These are phyloP conservation scores for Phytophthora crassamura DNA, from an alignment of 352 stramenopile species.

Conservation along the genomic window DNA sequence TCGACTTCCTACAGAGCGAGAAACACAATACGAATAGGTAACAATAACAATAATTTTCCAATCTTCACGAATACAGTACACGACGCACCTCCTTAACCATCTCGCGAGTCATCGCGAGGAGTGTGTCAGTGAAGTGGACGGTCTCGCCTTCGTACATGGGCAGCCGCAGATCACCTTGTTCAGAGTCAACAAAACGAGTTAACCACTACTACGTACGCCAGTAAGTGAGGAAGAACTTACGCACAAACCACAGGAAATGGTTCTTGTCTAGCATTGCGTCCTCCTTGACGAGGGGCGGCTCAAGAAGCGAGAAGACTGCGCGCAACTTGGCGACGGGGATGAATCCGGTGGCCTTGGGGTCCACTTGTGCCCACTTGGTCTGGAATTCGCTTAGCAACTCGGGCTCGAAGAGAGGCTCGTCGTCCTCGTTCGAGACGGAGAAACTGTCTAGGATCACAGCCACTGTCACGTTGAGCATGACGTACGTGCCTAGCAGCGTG, in stretches of 20 bases:
- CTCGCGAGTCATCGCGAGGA: slow-evolving; percentile 76
- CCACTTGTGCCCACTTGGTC: slow-evolving; percentile 86
- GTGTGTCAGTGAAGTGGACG: slow-evolving; percentile 87
- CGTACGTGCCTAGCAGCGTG: slow-evolving; percentile 92
- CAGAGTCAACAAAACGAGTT: slow-evolving; percentile 7
- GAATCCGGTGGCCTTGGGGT: slow-evolving; percentile 87
- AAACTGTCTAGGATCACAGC: slow-evolving; percentile 95
- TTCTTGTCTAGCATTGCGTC: slow-evolving; percentile 40
- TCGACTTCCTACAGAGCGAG: slow-evolving; percentile 18
- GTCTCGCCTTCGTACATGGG: slow-evolving; percentile 82
- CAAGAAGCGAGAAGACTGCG: slow-evolving; percentile 73
- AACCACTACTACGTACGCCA: slow-evolving; percentile 14
- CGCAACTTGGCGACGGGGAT: slow-evolving; percentile 77
- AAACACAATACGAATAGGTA: not conserved
- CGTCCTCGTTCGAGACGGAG: slow-evolving; percentile 79
- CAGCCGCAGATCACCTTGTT: slow-evolving; percentile 60
- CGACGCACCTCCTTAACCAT: slow-evolving; percentile 81
- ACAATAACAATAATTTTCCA: not conserved
- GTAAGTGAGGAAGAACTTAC: slow-evolving; percentile 47
- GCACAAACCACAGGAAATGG: slow-evolving; percentile 51
- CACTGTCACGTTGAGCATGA: slow-evolving; percentile 96
- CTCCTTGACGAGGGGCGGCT: slow-evolving; percentile 72
- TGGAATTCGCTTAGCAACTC: slow-evolving; percentile 90
- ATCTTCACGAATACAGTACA: not conserved
- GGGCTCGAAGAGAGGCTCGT: slow-evolving; percentile 87